phyloP scores from a whole-genome alignment of 1,284 basidiomycete genomes.

The Jaminaea rosea region DNA sequence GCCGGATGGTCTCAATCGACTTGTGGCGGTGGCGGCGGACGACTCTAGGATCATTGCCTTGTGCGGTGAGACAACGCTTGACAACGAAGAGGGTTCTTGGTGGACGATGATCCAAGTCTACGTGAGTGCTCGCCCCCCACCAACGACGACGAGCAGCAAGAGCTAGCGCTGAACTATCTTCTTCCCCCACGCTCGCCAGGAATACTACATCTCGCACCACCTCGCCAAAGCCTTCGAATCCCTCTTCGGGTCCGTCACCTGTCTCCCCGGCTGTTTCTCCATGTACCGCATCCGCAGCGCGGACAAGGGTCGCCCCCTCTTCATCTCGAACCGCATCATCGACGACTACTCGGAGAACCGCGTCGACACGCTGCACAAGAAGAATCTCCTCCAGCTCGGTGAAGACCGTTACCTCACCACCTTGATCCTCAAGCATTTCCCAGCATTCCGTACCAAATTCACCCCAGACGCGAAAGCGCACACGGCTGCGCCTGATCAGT shows the following conservation, averaged over 20 bases:
- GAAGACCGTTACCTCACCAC: constrained; percentile 98
- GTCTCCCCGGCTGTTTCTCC: constrained; percentile 64
- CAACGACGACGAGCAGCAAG: neutral
- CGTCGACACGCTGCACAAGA: constrained; percentile 83
- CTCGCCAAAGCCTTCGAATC: constrained; percentile 96
- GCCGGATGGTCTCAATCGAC: constrained; percentile 71
- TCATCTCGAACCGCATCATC: constrained; percentile 70
- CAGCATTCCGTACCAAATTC: constrained; percentile 71
- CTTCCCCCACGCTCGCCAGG: constrained; percentile 49
- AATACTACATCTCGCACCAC: constrained; percentile 54
- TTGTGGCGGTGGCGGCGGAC: constrained; percentile 74
- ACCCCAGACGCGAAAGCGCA: constrained; percentile 78
- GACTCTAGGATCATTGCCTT: constrained; percentile 89
- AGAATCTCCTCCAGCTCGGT: constrained; percentile 85
- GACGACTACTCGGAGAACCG: constrained; percentile 90
- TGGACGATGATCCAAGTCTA: constrained; percentile 87
- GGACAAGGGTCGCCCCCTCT: constrained; percentile 46
- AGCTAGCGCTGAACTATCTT: too few relatives aligned
- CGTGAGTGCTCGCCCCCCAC: neutral
- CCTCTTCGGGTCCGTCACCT: constrained; percentile 93
- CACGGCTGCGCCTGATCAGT: constrained; percentile 57
- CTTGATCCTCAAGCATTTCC: constrained; percentile 65
- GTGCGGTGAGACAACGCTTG: constrained; percentile 82
- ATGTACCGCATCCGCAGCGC: constrained; percentile 45
- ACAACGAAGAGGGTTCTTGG: constrained; percentile 83